Conservation (phyloP, 768 basidiomycete genomes). For the Phlegmacium glaucopus region DNA sequence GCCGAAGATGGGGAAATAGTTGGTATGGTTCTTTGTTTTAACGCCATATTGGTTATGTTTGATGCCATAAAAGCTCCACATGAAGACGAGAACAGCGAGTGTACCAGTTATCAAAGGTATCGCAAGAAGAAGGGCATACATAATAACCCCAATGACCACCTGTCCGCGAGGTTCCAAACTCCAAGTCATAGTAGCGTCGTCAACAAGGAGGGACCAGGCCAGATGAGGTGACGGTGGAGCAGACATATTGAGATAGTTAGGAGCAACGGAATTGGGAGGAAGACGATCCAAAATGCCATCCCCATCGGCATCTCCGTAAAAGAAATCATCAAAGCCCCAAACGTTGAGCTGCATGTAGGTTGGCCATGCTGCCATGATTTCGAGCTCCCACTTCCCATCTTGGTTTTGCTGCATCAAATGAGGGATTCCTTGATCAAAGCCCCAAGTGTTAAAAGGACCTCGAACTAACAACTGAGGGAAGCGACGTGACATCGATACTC, state of each 20-base stretch:
- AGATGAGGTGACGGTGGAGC: constrained; percentile 86
- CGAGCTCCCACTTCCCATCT: constrained; percentile 77
- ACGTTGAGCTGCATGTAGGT: constrained; percentile 88
- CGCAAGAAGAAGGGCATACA: constrained; percentile 77
- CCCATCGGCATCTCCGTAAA: constrained; percentile 85
- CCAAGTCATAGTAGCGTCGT: constrained; percentile 79
- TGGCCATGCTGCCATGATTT: constrained; percentile 90
- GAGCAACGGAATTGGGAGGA: constrained; percentile 80
- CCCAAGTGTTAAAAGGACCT: constrained; percentile 91
- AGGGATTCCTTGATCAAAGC: constrained; percentile 79
- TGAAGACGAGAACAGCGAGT: constrained; percentile 82
- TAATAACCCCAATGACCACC: constrained; percentile 76
- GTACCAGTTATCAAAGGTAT: constrained; percentile 86
- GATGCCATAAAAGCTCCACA: constrained; percentile 97
- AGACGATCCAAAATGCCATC: constrained; percentile 90
- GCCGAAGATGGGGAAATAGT: constrained; percentile 89
- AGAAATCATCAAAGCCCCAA: constrained; percentile 88
- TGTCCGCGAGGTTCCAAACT: constrained; percentile 78
- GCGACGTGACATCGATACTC: constrained; percentile 62
- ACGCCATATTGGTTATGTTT: constrained; percentile 91
- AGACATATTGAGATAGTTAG: constrained; percentile 90
- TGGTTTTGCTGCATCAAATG: constrained; percentile 62
- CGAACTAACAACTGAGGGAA: constrained; percentile 86
- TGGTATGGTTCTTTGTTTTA: constrained; percentile 64
- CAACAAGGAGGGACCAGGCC: constrained; percentile 79